Evolutionary conservation across 2,329 filamentous ascomycete genomes (phyloP), one percentile per base, ranked within the genome.

Genomic region (Tolypocladium amazonense): DNA sequence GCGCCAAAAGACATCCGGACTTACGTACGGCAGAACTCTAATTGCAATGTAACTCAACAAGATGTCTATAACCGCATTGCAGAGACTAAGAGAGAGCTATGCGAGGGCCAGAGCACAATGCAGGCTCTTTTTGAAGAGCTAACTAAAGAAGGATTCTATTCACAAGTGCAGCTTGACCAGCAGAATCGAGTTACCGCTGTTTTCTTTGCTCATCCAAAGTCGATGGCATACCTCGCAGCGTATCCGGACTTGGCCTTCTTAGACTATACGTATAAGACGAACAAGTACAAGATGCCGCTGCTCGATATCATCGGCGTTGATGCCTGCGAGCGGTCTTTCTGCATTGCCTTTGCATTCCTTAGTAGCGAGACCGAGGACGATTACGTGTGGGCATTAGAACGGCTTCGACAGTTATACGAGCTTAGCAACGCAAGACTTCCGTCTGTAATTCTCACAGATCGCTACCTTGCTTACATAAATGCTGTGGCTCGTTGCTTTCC

Each of bases 231-330:
- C 45, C 61, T 69, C 6, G 25, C 66, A 38, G 15, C 33, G 2
- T 65, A 69, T 58, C 61, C 60, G 3, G 59, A 66, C 50, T 15
- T 66, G 1, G 45, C 67, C 14, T 18, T 69, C 33, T 33, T 69
- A 30, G 62, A 66, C 43, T 68, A 57, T 53, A 67, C 59, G 9
- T 67, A 68, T 43, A 67, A 69, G 56, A 68, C 60, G 4, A 68
- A 67, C 37, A 67, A 65, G 54, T 63, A 65, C 27, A 41, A 25
- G 2, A 68, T 69, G 59, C 64, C 58, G 5, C 60, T 69, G 15
- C 61, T 68, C 30, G 60, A 67, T 58, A 67, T 68, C 5, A 59
- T 67, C 59, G 58, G 60, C 3, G 59, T 69, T 59, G 54, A 66
- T 60, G 57, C 60, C 43, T 67, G 47, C 43, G 20, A 66, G 38